A percentile compares a stretch with the other conserved stretches of the same genome.
phyloP scores from a whole-genome alignment of 352 stramenopile species.

The Globisporangium sylvaticum region DNA sequence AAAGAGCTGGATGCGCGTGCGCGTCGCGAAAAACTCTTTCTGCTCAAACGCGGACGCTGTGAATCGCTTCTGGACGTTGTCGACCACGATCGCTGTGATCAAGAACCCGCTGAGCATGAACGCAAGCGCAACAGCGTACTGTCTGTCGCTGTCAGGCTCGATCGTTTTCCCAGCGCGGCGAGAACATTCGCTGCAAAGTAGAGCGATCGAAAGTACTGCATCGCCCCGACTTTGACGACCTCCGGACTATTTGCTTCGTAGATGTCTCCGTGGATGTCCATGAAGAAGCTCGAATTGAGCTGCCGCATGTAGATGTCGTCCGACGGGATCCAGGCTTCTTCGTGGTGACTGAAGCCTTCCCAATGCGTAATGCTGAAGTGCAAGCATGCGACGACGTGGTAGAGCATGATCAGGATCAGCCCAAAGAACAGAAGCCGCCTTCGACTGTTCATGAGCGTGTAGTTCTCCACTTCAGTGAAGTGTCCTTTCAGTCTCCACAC shows the following conservation, averaged over 20 bases:
- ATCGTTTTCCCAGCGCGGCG: conserved; percentile 36
- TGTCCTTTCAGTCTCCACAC: conserved; percentile 36
- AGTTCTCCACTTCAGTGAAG: conserved; percentile 32
- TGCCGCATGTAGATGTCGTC: conserved; percentile 36
- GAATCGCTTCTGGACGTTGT: conserved; percentile 64
- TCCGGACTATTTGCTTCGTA: conserved; percentile 19
- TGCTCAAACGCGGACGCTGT: conserved; percentile 62
- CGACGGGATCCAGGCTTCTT: conserved; percentile 42
- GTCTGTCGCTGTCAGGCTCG: conserved; percentile 41
- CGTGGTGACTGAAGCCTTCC: conserved; percentile 38
- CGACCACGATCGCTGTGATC: conserved; percentile 63
- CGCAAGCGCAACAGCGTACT: conserved; percentile 41
- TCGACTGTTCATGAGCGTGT: conserved; percentile 33
- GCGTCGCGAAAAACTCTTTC: conserved; percentile 63
- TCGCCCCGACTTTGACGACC: conserved; percentile 29
- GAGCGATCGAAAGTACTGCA: conserved; percentile 54
- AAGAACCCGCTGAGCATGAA: conserved; percentile 72
- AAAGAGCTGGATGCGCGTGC: conserved; percentile 55
- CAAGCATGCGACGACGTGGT: conserved; percentile 49
- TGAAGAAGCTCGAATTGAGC: conserved; percentile 33
- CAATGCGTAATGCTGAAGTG: conserved; percentile 45
- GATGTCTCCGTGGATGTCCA: conserved; percentile 20
- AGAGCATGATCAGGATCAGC: conserved; percentile 41
- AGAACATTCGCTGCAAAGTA: conserved; percentile 59
- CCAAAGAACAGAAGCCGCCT: conserved; percentile 38